Evolutionary conservation across 306 rosid genomes (phyloP), one percentile per base, ranked within the genome.

Genomic region (Cicer yamashitae): DNA sequence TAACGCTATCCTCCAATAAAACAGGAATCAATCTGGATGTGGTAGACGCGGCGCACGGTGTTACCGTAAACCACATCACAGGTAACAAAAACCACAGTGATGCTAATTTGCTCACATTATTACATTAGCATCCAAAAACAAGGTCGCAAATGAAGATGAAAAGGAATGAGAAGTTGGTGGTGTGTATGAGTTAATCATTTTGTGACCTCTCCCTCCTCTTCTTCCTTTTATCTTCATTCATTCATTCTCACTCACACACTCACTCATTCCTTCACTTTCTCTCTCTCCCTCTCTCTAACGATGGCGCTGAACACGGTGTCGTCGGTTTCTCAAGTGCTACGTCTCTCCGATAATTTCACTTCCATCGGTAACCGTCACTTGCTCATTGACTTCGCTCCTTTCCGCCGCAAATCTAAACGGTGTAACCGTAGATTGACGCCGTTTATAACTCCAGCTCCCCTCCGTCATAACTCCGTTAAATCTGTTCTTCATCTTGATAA

Each of bases 291-390:
- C 69, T 70, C 15, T 60, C 60, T 48, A 2, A 0, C 58, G 30
- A 94, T 94, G 99, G 99, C 96, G 80, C 68, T 89, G 59, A 89
- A 87, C 73, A 70, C 93, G 5, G 82, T 86, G 70, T 74, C 87
- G 39, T 84, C 91, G 54, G 30, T 88, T 57, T 53, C 91, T 50
- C 94, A 84, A 13, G 85, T 91, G 34, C 85, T 70, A 4, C 77
- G 77, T 58, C 77, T 66, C 67, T 68, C 86, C 8, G 85, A 44
- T 18, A 38, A 83, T 2, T 77, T 81, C 7, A 83, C 89, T 7
- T 75, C 85, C 1, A 60, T 80, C 77, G 82, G 85, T 11, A 76
- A 54, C 77, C 70, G 82, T 7, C 88, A 84, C 38, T 78, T 87
- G 25, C 78, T 82, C 52, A 82, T 87, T 66, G 93, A 94, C 83